phyloP scores from a whole-genome alignment of 345 rosid species.

The Erucastrum elatum region DNA sequence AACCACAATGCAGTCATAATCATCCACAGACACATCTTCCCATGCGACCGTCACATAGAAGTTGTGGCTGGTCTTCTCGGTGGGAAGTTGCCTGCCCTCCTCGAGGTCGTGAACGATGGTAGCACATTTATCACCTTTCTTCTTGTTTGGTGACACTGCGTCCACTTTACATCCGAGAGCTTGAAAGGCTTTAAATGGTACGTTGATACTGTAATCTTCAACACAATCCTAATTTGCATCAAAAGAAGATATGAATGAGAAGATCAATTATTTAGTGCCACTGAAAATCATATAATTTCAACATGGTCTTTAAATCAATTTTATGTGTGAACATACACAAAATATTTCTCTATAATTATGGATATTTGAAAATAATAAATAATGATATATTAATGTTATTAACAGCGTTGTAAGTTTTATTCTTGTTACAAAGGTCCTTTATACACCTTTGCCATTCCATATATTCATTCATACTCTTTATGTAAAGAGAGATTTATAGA shows the following conservation, averaged over 20 bases:
- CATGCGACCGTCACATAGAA: constrained; percentile 45
- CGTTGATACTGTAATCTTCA: constrained; percentile 49
- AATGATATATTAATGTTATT: not conserved
- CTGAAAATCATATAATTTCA: not conserved
- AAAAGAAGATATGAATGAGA: not conserved
- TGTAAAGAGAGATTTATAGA: not conserved
- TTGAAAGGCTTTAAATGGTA: constrained; percentile 54
- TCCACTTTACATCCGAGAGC: constrained; percentile 53
- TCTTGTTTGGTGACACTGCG: constrained; percentile 51
- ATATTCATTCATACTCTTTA: no score
- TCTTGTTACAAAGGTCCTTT: not conserved
- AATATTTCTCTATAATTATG: no score
- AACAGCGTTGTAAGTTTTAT: not conserved
- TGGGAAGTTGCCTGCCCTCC: constrained; percentile 42
- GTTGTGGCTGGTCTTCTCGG: constrained; percentile 55
- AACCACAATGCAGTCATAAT: constrained; percentile 51
- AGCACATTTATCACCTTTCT: constrained; percentile 49
- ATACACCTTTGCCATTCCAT: no score
- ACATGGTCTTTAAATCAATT: no score
- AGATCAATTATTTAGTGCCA: not conserved
- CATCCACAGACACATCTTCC: constrained; percentile 43
- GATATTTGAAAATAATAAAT: not conserved
- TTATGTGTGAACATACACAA: not conserved
- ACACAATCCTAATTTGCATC: constrained; percentile 47
- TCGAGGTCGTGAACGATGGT: constrained; percentile 48